Conservation (phyloP, 2,329 filamentous ascomycete species). For the Fusarium equiseti region DNA sequence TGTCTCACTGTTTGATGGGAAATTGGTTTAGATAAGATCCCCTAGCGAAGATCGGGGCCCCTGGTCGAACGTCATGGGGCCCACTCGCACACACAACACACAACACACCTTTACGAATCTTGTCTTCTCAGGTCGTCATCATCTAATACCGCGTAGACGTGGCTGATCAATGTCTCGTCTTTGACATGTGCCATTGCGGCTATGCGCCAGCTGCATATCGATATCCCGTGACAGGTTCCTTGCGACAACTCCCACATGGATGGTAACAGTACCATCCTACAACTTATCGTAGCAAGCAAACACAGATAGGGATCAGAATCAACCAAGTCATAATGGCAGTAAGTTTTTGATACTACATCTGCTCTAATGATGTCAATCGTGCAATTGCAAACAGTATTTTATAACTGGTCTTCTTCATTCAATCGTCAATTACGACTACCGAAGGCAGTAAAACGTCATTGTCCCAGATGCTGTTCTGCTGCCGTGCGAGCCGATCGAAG, state of each 20-base stretch:
- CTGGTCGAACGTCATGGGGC: conserved; percentile 34
- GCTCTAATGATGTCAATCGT: not conserved
- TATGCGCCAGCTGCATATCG: not conserved
- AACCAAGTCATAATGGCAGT: not conserved
- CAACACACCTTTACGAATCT: not conserved
- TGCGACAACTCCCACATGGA: too few species aligned
- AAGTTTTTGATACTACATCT: not conserved
- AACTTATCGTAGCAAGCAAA: not conserved
- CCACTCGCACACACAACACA: conserved; percentile 21
- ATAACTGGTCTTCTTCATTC: conserved; percentile 1
- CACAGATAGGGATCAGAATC: not conserved
- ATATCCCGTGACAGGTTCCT: not conserved
- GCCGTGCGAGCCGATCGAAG: conserved; percentile 5
- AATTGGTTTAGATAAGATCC: conserved; percentile 27
- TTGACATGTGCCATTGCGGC: conserved; percentile 25
- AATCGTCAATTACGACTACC: not conserved
- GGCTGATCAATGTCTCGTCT: conserved; percentile 18
- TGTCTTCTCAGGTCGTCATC: conserved; percentile 10
- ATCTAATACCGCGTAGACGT: not conserved
- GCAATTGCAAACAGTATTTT: not conserved
- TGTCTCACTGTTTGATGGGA: conserved; percentile 20
- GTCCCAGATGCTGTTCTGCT: conserved; percentile 13
- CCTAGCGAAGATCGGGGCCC: conserved; percentile 10
- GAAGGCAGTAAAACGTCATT: conserved; percentile 4
- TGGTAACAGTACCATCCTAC: too few species aligned